Percentiles rank a stretch among this genome's conserved stretches.
Conservation (phyloP, 495 filamentous ascomycete species). For the Haplographium delicatum region DNA sequence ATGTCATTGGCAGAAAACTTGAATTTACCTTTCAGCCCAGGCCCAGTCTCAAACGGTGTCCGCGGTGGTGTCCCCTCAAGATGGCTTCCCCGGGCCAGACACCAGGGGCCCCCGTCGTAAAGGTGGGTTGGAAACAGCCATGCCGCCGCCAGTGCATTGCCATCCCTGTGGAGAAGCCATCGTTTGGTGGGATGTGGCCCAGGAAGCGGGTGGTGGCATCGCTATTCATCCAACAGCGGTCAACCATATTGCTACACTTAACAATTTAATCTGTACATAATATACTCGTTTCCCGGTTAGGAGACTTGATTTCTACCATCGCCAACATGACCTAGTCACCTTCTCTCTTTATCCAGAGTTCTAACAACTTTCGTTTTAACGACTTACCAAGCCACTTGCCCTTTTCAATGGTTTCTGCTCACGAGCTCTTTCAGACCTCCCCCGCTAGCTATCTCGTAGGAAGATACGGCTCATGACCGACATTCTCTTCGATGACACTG, state of each 20-base stretch:
- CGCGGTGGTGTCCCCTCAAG: too few species aligned
- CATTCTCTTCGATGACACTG: constrained; percentile 4
- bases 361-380: constrained; percentile 12
- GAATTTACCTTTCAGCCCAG: background rate
- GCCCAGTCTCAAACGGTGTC: too few species aligned
- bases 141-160: background rate
- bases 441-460: background rate
- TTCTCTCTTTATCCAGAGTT: constrained; percentile 13
- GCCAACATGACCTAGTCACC: background rate
- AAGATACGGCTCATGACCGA: constrained; percentile 1
- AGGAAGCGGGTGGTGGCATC: background rate
- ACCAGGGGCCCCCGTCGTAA: background rate
- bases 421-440: background rate
- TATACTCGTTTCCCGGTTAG: constrained; percentile 9
- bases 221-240: background rate
- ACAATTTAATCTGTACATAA: constrained; percentile 17
- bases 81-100: background rate
- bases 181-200: background rate
- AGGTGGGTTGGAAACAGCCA: background rate
- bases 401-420: background rate
- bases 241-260: background rate
- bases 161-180: too few species aligned
- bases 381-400: too few species aligned
- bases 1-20: background rate
- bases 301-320: constrained; percentile 8